Conservation (phyloP, 2,329 filamentous ascomycete genomes). For the Nemania sp. region DNA sequence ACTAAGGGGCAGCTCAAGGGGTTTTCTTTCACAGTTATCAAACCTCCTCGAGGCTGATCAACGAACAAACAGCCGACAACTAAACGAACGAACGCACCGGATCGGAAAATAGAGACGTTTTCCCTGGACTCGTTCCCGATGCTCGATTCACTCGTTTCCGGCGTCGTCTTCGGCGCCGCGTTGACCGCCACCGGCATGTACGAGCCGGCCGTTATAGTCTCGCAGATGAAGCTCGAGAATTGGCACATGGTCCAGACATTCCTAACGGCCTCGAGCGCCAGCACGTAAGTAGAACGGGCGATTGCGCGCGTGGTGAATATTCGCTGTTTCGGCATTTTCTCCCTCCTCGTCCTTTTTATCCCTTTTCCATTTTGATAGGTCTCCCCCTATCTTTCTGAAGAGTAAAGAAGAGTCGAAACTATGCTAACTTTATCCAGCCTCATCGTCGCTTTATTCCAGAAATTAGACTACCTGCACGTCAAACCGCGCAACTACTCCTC, state of each 20-base stretch:
- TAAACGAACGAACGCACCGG: not conserved
- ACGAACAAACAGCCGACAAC: not conserved
- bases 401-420: not conserved
- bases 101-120: not conserved
- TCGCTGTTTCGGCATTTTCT: too few species aligned
- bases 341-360: too few species aligned
- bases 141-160: slow-evolving; percentile 45
- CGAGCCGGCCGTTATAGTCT: slow-evolving; percentile 60
- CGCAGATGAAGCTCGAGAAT: slow-evolving; percentile 62
- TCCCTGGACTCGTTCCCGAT: slow-evolving; percentile 1
- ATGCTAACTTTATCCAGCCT: slow-evolving; percentile 22
- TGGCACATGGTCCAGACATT: slow-evolving; percentile 70
- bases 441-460: slow-evolving; percentile 50
- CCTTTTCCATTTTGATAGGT: not conserved
- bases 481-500: slow-evolving; percentile 55
- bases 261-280: slow-evolving; percentile 62
- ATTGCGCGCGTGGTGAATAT: not conserved
- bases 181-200: slow-evolving; percentile 64
- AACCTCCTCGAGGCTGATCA: not conserved
- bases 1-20: not conserved
- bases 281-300: slow-evolving; percentile 52
- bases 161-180: slow-evolving; percentile 64
- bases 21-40: not conserved
- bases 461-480: slow-evolving; percentile 47
- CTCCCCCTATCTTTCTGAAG: not conserved